Percentiles rank a stretch among this genome's conserved stretches.
Evolutionary conservation across 805 yeast genomes (phyloP).

Genomic region (Metschnikowia matae): DNA sequence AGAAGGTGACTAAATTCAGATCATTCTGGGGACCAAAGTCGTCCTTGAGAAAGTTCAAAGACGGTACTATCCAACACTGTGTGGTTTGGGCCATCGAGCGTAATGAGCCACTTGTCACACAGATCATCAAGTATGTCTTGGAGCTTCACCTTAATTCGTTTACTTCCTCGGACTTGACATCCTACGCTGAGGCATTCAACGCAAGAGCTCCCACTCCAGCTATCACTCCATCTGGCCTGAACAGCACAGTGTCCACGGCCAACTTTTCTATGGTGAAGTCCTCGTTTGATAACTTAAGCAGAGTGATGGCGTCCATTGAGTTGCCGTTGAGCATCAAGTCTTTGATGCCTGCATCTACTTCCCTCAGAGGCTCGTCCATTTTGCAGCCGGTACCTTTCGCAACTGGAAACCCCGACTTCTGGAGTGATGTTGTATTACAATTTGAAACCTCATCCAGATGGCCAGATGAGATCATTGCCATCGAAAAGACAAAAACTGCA

Average conservation of each 20-base stretch:
- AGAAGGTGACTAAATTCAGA: slow-evolving; percentile 58
- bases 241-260: slow-evolving; percentile 35
- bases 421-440: slow-evolving; percentile 77
- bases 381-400: slow-evolving; percentile 83
- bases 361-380: slow-evolving; percentile 70
- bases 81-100: slow-evolving; percentile 72
- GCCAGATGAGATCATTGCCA: slow-evolving; percentile 88
- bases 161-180: slow-evolving; percentile 31
- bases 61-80: slow-evolving; percentile 85
- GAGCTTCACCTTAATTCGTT: slow-evolving; percentile 56
- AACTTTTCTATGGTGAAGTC: slow-evolving; percentile 29
- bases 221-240: slow-evolving; percentile 52
- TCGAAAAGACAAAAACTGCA: slow-evolving; percentile 89
- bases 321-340: slow-evolving; percentile 72
- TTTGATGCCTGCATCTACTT: slow-evolving; percentile 68
- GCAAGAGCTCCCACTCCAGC: slow-evolving; percentile 56
- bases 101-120: slow-evolving; percentile 57
- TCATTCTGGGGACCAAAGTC: slow-evolving; percentile 87
- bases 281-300: slow-evolving; percentile 50
- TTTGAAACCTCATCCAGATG: slow-evolving; percentile 88
- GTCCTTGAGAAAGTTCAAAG: slow-evolving; percentile 86
- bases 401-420: slow-evolving; percentile 66
- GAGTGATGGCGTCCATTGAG: slow-evolving; percentile 42
- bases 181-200: slow-evolving; percentile 45
- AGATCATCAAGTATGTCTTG: slow-evolving; percentile 62